phyloP scores from a whole-genome alignment of 225 moss, liverwort and hornwort genomes.

The Polytrichum formosum region DNA sequence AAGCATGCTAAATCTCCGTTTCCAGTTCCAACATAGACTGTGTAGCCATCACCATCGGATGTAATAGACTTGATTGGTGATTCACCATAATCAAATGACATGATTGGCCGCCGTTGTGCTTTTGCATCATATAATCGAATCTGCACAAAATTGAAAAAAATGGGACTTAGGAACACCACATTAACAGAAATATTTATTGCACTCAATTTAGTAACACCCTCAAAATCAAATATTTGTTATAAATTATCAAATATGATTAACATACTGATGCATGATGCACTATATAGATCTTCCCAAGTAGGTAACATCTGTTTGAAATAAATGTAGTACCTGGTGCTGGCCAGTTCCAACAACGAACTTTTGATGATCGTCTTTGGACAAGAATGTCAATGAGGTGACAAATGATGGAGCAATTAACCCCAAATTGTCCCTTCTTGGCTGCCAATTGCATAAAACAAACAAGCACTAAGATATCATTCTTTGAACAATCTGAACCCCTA shows the following conservation, averaged over 20 bases:
- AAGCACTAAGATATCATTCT: neutral
- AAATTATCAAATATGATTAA: no score
- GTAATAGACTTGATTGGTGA: constrained; percentile 80
- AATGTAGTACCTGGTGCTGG: constrained; percentile 73
- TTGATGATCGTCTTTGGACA: constrained; percentile 58
- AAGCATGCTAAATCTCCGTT: constrained; percentile 81
- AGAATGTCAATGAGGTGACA: constrained; percentile 79
- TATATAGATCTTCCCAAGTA: no score
- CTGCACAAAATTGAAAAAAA: constrained; percentile 23
- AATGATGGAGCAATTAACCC: constrained; percentile 80
- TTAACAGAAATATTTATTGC: no score
- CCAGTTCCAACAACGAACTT: constrained; percentile 91
- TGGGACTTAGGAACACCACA: neutral
- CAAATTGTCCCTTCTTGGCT: constrained; percentile 80
- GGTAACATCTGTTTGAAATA: neutral
- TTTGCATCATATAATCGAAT: constrained; percentile 80
- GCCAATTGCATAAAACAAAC: constrained; percentile 12
- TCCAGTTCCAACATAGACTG: constrained; percentile 82
- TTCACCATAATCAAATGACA: constrained; percentile 82
- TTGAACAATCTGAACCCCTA: no score
- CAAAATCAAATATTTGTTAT: no score
- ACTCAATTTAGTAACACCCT: no score
- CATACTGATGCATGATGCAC: no score
- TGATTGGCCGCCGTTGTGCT: constrained; percentile 74
- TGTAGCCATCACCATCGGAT: constrained; percentile 65